Evolutionary conservation across 169 alveolate genomes (phyloP).

Genomic region (Cryptosporidium parvum): DNA sequence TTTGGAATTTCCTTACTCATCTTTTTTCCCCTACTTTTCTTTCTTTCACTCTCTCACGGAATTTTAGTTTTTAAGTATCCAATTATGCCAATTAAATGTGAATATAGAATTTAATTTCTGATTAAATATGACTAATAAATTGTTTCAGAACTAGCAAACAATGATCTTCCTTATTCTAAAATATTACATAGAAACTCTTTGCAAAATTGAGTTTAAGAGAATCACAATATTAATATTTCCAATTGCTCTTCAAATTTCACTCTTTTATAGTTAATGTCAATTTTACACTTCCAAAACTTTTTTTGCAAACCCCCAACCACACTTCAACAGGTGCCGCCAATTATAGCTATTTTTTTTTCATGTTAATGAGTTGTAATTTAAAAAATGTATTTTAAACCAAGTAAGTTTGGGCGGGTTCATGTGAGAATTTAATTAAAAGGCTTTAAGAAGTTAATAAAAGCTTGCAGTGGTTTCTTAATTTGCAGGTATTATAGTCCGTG

Average conservation of each 20-base stretch:
- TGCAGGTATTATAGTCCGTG: not conserved
- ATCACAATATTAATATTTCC: constrained; percentile 2
- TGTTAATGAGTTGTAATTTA: not conserved
- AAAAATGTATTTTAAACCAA: not conserved
- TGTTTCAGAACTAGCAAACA: not conserved
- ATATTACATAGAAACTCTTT: not conserved
- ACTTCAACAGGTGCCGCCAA: not conserved
- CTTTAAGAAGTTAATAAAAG: not conserved
- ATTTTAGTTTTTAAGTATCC: not conserved
- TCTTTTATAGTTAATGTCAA: constrained; percentile 9
- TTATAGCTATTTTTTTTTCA: not conserved
- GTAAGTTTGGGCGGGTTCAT: constrained; percentile 10
- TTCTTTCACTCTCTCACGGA: not conserved
- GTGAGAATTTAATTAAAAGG: not conserved
- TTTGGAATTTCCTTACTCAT: constrained; percentile 4
- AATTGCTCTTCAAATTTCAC: constrained; percentile 3
- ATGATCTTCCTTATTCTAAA: not conserved
- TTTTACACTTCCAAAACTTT: not conserved
- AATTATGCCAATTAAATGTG: not conserved
- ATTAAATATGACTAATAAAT: no score
- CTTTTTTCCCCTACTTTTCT: not conserved
- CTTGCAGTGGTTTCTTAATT: not conserved
- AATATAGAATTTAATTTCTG: not conserved
- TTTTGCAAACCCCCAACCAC: constrained; percentile 2
- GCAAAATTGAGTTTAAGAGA: not conserved